Evolutionary conservation across 179 eudicot genomes (phyloP).

Genomic region (Dionaea muscipula): DNA sequence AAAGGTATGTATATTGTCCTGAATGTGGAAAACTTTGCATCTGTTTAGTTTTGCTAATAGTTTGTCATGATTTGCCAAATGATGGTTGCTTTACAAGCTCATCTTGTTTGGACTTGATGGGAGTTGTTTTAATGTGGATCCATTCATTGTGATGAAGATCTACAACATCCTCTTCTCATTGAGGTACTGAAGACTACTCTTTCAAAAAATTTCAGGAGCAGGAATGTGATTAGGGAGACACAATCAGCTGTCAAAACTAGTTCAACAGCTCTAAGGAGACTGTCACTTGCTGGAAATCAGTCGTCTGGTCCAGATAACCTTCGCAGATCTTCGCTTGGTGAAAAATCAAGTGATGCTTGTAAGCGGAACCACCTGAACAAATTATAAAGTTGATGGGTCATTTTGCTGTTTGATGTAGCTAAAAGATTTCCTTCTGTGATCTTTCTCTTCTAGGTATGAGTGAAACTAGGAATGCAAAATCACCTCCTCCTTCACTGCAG

Average conservation of each 20-base stretch:
- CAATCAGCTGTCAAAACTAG: conserved; percentile 28
- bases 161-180: not conserved
- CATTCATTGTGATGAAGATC: not conserved
- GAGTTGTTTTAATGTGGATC: too few relatives aligned
- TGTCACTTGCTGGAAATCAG: conserved; percentile 51
- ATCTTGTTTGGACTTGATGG: not conserved
- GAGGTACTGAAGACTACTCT: conserved; percentile 38
- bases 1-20: conserved; percentile 28
- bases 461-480: conserved; percentile 34
- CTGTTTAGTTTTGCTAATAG: not conserved
- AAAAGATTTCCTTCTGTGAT: not conserved
- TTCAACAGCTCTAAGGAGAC: conserved; percentile 45
- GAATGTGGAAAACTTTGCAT: not conserved
- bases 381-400: not conserved
- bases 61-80: not conserved
- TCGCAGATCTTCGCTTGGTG: conserved; percentile 63
- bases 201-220: conserved; percentile 18
- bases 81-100: not conserved
- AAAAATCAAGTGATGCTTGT: conserved; percentile 33
- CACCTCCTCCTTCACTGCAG: conserved; percentile 51
- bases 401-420: not conserved
- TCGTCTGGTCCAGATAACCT: conserved; percentile 22
- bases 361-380: conserved; percentile 18
- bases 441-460: conserved; percentile 15
- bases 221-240: conserved; percentile 12